phyloP scores from a whole-genome alignment of 345 rosid genomes.

The Jatropha curcas region DNA sequence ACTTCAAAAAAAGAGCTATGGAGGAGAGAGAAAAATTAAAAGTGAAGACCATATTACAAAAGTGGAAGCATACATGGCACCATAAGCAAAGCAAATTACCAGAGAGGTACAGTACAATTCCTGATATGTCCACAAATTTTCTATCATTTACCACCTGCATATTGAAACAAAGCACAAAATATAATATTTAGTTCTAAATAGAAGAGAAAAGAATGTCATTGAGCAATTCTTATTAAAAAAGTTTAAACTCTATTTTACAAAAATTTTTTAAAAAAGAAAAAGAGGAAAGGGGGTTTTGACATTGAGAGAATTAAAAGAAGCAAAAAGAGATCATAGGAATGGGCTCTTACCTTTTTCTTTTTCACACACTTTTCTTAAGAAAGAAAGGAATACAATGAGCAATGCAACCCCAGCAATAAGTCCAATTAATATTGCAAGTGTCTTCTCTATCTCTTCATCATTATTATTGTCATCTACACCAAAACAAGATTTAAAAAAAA shows the following conservation, averaged over 20 bases:
- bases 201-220: neutral
- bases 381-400: constrained; percentile 68
- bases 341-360: constrained; percentile 54
- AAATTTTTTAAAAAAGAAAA: neutral
- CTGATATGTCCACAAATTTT: constrained; percentile 2
- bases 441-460: constrained; percentile 85
- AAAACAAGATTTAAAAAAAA: neutral
- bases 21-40: neutral
- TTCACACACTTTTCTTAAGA: constrained; percentile 57
- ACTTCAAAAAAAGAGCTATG: neutral
- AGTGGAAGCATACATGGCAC: constrained; percentile 9
- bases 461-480: constrained; percentile 34
- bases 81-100: constrained; percentile 21
- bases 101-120: neutral
- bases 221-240: no score
- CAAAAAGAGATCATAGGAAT: neutral
- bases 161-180: neutral
- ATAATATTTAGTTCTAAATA: neutral
- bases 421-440: constrained; percentile 83
- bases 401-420: constrained; percentile 82
- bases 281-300: neutral
- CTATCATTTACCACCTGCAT: constrained; percentile 46
- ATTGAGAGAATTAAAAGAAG: neutral
- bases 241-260: no score
- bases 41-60: constrained; percentile 15